Evolutionary conservation across 805 yeast species (phyloP).

Genomic region (Yamadazyma nakazawae): DNA sequence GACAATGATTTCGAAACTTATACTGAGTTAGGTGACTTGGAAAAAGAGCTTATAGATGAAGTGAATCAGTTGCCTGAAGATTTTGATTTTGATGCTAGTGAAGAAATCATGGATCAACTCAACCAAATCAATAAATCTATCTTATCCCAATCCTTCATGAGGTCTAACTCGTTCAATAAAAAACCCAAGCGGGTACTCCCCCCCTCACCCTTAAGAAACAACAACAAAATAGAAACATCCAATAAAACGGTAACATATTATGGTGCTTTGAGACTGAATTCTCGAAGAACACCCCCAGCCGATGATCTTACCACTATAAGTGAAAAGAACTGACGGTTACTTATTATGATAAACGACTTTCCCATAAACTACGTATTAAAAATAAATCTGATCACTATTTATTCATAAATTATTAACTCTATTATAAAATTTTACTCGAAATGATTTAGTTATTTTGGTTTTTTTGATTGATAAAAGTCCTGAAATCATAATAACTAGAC

Average conservation of each 20-base stretch:
- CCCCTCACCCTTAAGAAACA: constrained; percentile 16
- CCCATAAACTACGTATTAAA: not conserved
- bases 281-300: not conserved
- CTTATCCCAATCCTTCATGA: constrained; percentile 14
- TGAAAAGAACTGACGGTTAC: constrained; percentile 4
- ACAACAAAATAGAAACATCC: constrained; percentile 34
- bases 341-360: not conserved
- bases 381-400: not conserved
- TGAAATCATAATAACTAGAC: constrained; percentile 30
- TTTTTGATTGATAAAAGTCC: constrained; percentile 33
- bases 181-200: constrained; percentile 28
- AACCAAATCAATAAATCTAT: constrained; percentile 13
- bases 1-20: constrained; percentile 8
- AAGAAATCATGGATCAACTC: constrained; percentile 16
- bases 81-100: constrained; percentile 30
- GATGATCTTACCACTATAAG: constrained; percentile 8
- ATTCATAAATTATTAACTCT: not conserved
- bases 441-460: constrained; percentile 3
- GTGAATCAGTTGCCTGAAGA: constrained; percentile 36
- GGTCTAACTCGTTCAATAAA: constrained; percentile 40
- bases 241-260: constrained; percentile 44
- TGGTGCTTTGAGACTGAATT: constrained; percentile 6
- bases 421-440: not conserved
- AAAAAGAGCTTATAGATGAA: constrained; percentile 35
- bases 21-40: constrained; percentile 14